A percentile compares a stretch with the other conserved stretches of the same genome.
These are phyloP conservation scores for Picochlorum sp. DNA, from an alignment of 139 green algal genomes.

Conservation along the genomic window DNA sequence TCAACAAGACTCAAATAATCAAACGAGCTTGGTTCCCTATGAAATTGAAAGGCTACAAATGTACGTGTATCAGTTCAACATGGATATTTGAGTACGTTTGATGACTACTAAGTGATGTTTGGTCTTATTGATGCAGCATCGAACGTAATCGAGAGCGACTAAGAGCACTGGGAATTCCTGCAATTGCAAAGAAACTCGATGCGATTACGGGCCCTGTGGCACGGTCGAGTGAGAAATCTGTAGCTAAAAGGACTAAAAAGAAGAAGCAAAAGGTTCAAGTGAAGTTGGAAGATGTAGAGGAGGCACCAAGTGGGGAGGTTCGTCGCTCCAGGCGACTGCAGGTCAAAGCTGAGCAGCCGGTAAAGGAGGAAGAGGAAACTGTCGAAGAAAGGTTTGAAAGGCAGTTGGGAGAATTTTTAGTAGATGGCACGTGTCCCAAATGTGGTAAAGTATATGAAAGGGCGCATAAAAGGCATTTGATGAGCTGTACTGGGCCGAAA, in stretches of 20 bases:
- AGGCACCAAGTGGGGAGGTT: background rate
- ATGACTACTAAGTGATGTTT: background rate
- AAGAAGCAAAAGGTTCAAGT: background rate
- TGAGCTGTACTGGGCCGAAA: background rate
- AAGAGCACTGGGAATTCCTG: background rate
- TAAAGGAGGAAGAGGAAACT: background rate
- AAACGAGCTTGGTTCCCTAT: background rate
- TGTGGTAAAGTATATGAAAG: constrained; percentile 8
- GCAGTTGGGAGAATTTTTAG: constrained; percentile 14
- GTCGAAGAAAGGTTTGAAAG: constrained; percentile 12
- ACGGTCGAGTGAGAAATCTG: background rate
- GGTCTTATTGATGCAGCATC: constrained; percentile 10
- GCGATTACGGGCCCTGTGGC: background rate
- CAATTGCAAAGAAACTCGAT: background rate
- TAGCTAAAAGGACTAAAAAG: background rate
- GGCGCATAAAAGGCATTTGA: constrained; percentile 9
- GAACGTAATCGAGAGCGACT: constrained; percentile 7
- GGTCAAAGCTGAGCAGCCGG: background rate
- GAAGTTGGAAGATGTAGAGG: background rate
- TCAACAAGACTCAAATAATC: background rate
- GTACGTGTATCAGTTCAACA: too few relatives aligned
- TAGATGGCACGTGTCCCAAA: constrained; percentile 13
- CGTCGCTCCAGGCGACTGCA: background rate
- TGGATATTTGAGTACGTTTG: too few relatives aligned
- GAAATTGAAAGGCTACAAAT: background rate